phyloP scores from a whole-genome alignment of 129 eudicot species.

The Saussurea involucrata region DNA sequence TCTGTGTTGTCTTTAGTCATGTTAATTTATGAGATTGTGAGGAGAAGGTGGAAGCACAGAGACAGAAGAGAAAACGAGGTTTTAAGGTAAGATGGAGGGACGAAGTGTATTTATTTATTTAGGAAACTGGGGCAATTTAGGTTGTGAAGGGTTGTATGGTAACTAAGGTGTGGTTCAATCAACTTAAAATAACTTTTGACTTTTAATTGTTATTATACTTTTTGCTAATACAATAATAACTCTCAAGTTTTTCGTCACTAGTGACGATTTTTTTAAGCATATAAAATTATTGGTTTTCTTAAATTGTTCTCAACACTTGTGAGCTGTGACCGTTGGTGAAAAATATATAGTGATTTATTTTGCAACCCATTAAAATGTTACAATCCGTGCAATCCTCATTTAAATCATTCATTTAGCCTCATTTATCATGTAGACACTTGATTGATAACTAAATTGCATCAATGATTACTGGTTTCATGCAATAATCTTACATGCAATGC shows the following conservation, averaged over 20 bases:
- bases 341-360: too few species aligned
- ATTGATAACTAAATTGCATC: too few species aligned
- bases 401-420: too few species aligned
- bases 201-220: not conserved
- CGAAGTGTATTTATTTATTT: slow-evolving; percentile 16
- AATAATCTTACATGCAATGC: too few species aligned
- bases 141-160: slow-evolving; percentile 14
- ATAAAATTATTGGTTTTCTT: not conserved
- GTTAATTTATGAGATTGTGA: not conserved
- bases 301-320: too few species aligned
- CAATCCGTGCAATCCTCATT: too few species aligned
- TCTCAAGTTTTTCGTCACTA: slow-evolving; percentile 24
- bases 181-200: not conserved
- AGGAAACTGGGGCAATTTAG: not conserved
- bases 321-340: too few species aligned
- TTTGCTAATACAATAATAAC: not conserved
- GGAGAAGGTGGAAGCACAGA: not conserved
- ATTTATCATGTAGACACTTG: too few species aligned
- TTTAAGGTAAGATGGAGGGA: slow-evolving; percentile 15
- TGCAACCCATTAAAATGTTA: too few species aligned
- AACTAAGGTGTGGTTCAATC: slow-evolving; percentile 3
- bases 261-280: slow-evolving; percentile 16
- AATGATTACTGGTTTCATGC: too few species aligned
- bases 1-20: slow-evolving; percentile 11
- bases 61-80: not conserved